Base-by-base conservation (phyloP, 2,329 filamentous ascomycete species). In the Monosporascus sp. region DNA sequence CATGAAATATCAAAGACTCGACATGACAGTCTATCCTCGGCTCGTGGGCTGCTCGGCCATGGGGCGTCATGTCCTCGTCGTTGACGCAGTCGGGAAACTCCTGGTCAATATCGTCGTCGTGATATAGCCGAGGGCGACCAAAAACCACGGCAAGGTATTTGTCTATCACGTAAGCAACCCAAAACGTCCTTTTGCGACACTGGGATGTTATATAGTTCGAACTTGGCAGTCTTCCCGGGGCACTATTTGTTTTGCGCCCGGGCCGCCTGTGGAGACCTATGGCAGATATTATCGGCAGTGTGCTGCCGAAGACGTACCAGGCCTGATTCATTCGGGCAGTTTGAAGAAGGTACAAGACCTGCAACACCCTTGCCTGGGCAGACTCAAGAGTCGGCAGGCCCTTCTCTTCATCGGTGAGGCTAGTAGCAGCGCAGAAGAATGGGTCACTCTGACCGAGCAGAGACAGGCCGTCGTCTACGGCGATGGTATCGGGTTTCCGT, bases 101-200 rank as follows among this genome's bases (percentile, higher is more conserved):
- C 50, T 86, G 25, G 25, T 27, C 82, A 48, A 85, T 82, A 49
- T 86, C 81, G 36, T 85, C 80, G 45, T 86, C 82, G 48, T 83
- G 82, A 25, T 85, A 80, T 15, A 83, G 74, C 7, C 80, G 67
- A 1, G 83, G 83, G 6, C 83, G 72, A 0, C 83, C 83, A 31
- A 86, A 77, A 18, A 85, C 79, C n/a, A 84, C 80, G 24, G 81
- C 80, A 1, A 87, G 69, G 52, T 86, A 86, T 39, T 82, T 82
- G 59, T 87, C 83, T 1, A 86, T 67, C 1, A 78, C 80, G 60
- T 86, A 87, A 0, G 80, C 77, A 3, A 77, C 77, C 83, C 83
- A 86, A 49, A 87, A 85, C 0, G 78, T 75, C 7, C 83, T 72
- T 27, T 27, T 27, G 25, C 25, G 25, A 7, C 25, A 27, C 25